Evolutionary conservation across 2,329 filamentous ascomycete genomes (phyloP), one percentile per base, ranked within the genome.

Genomic region (Seiridium cupressi): DNA sequence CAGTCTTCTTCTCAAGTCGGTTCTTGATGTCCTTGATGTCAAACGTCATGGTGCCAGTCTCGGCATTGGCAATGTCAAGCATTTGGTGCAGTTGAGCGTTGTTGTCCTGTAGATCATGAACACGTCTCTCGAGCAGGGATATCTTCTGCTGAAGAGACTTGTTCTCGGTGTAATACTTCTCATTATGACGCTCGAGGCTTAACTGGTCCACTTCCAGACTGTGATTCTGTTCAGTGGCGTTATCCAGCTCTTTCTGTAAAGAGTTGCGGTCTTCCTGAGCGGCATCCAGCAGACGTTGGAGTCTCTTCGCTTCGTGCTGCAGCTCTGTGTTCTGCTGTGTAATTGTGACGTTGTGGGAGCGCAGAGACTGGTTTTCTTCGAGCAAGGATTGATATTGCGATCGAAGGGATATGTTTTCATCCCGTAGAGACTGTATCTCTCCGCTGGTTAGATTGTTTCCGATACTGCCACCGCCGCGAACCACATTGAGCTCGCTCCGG

Each of bases 101-200:
- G 53, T 83, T 76, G 6, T 78, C 76, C 51, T 80, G 76, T n/a
- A 83, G 68, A 40, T 77, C 75, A 31, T 76, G 76, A 35, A 79
- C 70, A 58, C 75, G 79, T 53, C 77, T 77, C 66, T 80, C 79
- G 60, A 80, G 83, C 57, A 73, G 73, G 32, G 77, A 74, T 63
- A 83, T 84, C 66, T 84, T 66, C 49, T 71, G 64, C 53, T 72
- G 68, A 11, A 72, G 64, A 49, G 61, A 57, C 46, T 69, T 69
- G 72, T 82, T 84, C 66, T 84, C 81, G 59, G 74, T 78, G 64
- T 81, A 84, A 65, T 83, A 84, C 62, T 79, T 80, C 55, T 84
- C 81, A 61, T 84, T 84, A 67, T 83, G 80, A 44, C 79, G 80
- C 57, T 82, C 81, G 31, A 84, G 76, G 63, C 79, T 81, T 40